These are phyloP conservation scores for Odontarrhena argentea DNA, from an alignment of 345 rosid species.

Conservation along the genomic window DNA sequence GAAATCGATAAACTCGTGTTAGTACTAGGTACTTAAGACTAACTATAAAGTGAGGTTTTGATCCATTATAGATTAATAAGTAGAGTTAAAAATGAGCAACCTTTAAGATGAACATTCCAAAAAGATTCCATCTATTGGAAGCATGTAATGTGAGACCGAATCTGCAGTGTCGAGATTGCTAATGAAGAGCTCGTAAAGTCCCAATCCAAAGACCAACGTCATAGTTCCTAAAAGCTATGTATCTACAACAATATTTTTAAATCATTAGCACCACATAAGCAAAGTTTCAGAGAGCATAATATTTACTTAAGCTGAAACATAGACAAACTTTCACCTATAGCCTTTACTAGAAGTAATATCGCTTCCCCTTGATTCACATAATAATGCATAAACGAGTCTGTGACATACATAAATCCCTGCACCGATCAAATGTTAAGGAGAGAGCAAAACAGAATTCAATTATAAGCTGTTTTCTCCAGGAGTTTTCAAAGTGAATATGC, in stretches of 20 bases:
- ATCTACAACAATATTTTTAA: constrained; percentile 49
- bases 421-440: constrained; percentile 19
- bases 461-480: not conserved
- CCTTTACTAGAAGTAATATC: constrained; percentile 76
- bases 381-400: constrained; percentile 58
- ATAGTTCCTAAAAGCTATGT: constrained; percentile 89
- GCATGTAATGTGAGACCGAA: constrained; percentile 41
- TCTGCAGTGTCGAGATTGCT: constrained; percentile 71
- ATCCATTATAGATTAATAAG: not conserved
- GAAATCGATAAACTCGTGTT: not conserved
- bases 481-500: not conserved
- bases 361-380: constrained; percentile 58
- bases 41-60: constrained; percentile 12
- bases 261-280: constrained; percentile 4
- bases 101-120: constrained; percentile 76
- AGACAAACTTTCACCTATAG: constrained; percentile 62
- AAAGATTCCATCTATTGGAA: constrained; percentile 59
- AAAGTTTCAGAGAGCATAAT: not conserved
- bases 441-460: too few species aligned
- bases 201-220: constrained; percentile 95
- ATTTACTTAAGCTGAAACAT: not conserved
- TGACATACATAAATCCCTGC: constrained; percentile 78
- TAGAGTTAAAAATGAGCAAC: constrained; percentile 31
- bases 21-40: not conserved
- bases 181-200: constrained; percentile 89